phyloP scores from a whole-genome alignment of 2,329 filamentous ascomycete species.

The Immersiporthe knoxdaviesiana region DNA sequence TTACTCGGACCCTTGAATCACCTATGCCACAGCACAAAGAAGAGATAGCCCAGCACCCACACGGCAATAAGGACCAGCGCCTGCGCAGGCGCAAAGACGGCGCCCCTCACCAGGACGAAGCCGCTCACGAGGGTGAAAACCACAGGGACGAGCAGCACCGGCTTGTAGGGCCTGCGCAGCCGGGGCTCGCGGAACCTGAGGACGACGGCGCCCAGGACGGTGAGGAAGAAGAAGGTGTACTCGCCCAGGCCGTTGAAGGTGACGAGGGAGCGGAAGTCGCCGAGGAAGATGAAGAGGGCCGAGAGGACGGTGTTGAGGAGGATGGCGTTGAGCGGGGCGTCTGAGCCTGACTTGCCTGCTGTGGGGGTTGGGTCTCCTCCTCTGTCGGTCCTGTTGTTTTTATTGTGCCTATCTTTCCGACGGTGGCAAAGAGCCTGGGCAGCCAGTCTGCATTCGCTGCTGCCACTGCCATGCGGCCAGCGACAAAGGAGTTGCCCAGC shows the following conservation, averaged over 20 bases:
- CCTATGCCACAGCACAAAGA: constrained; percentile 40
- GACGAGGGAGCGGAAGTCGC: constrained; percentile 62
- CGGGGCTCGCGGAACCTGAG: constrained; percentile 60
- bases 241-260: constrained; percentile 64
- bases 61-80: constrained; percentile 55
- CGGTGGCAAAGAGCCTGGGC: constrained; percentile 47
- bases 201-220: constrained; percentile 61
- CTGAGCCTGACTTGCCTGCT: constrained; percentile 38
- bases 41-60: constrained; percentile 52
- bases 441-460: constrained; percentile 59
- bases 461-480: constrained; percentile 63
- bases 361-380: constrained; percentile 10
- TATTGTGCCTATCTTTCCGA: constrained; percentile 47
- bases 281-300: constrained; percentile 61
- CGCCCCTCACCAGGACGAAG: constrained; percentile 61
- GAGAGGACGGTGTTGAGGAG: constrained; percentile 54
- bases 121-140: constrained; percentile 61
- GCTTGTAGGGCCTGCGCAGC: constrained; percentile 59
- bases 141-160: constrained; percentile 52
- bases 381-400: constrained; percentile 15
- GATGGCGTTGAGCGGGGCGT: constrained; percentile 59
- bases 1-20: background rate
- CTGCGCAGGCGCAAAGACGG: constrained; percentile 60
- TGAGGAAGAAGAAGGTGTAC: constrained; percentile 67
- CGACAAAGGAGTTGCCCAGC: constrained; percentile 65